These are phyloP conservation scores for Pseudofabraea citricarpa DNA, from an alignment of 2,329 filamentous ascomycete genomes.

Conservation along the genomic window DNA sequence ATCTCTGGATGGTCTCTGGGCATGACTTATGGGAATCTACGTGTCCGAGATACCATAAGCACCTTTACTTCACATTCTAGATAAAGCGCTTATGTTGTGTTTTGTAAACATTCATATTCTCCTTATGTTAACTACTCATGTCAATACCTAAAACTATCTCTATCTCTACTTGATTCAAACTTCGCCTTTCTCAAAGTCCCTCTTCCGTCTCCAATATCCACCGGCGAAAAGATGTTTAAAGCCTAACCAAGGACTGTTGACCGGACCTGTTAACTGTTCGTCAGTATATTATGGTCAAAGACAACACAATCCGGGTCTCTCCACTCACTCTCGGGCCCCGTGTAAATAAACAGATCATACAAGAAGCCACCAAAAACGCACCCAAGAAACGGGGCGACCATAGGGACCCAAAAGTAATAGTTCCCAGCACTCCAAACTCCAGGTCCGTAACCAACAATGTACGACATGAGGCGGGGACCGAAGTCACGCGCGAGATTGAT, in stretches of 20 bases:
- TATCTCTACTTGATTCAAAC: too few species aligned
- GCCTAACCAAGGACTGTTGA: conserved; percentile 64
- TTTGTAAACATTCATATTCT: neutral
- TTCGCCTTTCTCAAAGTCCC: conserved; percentile 8
- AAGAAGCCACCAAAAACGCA: conserved; percentile 59
- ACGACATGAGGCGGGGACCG: conserved; percentile 61
- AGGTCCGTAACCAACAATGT: conserved; percentile 61
- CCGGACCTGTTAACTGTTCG: conserved; percentile 40
- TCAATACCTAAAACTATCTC: neutral
- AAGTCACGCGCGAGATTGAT: conserved; percentile 72
- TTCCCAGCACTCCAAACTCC: conserved; percentile 63
- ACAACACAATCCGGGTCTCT: neutral
- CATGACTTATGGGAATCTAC: too few species aligned
- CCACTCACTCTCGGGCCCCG: conserved; percentile 47
- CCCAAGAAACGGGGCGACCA: conserved; percentile 66
- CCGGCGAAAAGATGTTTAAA: conserved; percentile 42
- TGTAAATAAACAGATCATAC: conserved; percentile 66
- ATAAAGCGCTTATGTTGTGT: too few species aligned
- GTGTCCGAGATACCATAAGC: too few species aligned
- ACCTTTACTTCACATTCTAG: too few species aligned
- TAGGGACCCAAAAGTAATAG: conserved; percentile 74
- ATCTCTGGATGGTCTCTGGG: too few species aligned
- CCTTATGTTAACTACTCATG: neutral
- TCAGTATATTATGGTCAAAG: too few species aligned
- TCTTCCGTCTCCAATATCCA: conserved; percentile 9